Evolutionary conservation across 352 stramenopile genomes (phyloP).

Genomic region (Phytophthora lateralis): DNA sequence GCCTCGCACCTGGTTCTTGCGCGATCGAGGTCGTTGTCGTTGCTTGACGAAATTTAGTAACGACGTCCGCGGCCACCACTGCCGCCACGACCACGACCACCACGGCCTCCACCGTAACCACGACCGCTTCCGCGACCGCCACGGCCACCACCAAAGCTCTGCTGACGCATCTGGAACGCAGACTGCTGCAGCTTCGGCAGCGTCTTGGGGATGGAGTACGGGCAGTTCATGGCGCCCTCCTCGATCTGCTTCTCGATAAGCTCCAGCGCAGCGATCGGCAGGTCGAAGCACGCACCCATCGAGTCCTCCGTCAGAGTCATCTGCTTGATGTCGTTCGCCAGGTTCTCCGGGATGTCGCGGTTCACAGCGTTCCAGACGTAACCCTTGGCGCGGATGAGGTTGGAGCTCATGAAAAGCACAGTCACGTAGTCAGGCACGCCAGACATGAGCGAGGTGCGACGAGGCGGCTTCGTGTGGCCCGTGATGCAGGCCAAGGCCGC

Average conservation of each 20-base stretch:
- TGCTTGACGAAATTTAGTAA: constrained; percentile 30
- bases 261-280: constrained; percentile 70
- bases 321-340: constrained; percentile 87
- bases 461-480: constrained; percentile 85
- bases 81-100: constrained; percentile 48
- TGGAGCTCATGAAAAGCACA: constrained; percentile 84
- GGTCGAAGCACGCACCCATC: constrained; percentile 92
- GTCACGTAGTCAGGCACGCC: constrained; percentile 91
- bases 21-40: constrained; percentile 17
- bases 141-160: constrained; percentile 47
- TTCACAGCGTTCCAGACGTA: constrained; percentile 94
- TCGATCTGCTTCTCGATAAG: constrained; percentile 82
- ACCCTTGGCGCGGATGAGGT: constrained; percentile 84
- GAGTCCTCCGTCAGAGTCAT: constrained; percentile 89
- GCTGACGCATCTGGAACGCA: constrained; percentile 52
- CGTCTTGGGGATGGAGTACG: constrained; percentile 81
- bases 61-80: constrained; percentile 34
- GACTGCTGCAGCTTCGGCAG: constrained; percentile 81
- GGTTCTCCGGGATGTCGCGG: constrained; percentile 79
- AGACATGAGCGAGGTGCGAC: constrained; percentile 87
- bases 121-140: constrained; percentile 46
- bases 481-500: constrained; percentile 90
- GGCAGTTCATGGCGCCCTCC: constrained; percentile 51
- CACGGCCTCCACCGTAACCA: constrained; percentile 37
- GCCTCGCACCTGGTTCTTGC: constrained; percentile 14